Percentiles rank a stretch among this genome's conserved stretches.
phyloP scores from a whole-genome alignment of 306 rosid genomes.

The Inga oerstediana region DNA sequence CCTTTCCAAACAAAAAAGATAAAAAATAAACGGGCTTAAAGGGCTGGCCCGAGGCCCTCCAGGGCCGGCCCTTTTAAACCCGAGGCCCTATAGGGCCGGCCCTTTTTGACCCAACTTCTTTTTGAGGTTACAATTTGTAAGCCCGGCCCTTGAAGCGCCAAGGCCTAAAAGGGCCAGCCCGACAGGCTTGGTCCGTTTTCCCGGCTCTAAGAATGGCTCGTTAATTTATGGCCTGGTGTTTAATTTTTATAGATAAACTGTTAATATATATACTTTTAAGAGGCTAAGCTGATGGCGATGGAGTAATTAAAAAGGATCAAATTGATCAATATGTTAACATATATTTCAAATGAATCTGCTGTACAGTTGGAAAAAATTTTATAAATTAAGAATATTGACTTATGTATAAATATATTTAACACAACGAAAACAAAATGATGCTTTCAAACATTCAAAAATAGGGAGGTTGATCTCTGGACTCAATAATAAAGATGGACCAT shows the following conservation, averaged over 20 bases:
- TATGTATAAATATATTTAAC: background rate
- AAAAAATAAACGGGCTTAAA: too few species aligned
- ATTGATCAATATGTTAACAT: background rate
- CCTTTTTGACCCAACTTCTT: too few species aligned
- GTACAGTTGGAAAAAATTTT: background rate
- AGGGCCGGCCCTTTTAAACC: too few species aligned
- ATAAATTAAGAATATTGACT: background rate
- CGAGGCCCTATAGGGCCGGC: too few species aligned
- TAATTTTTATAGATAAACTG: background rate
- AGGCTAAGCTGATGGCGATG: background rate
- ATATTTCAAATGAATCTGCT: background rate
- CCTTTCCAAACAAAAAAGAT: too few species aligned
- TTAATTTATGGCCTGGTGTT: background rate
- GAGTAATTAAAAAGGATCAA: background rate
- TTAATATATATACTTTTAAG: background rate
- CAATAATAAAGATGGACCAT: background rate
- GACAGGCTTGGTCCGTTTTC: too few species aligned
- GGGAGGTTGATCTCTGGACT: background rate
- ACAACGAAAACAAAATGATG: background rate
- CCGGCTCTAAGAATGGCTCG: background rate
- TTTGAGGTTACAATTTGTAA: too few species aligned
- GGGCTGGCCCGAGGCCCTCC: too few species aligned
- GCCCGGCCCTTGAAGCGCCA: too few species aligned
- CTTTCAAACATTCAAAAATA: background rate
- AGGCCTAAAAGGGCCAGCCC: too few species aligned